These are phyloP conservation scores for Hygrocybe coccinea DNA, from an alignment of 768 basidiomycete genomes.

Conservation along the genomic window DNA sequence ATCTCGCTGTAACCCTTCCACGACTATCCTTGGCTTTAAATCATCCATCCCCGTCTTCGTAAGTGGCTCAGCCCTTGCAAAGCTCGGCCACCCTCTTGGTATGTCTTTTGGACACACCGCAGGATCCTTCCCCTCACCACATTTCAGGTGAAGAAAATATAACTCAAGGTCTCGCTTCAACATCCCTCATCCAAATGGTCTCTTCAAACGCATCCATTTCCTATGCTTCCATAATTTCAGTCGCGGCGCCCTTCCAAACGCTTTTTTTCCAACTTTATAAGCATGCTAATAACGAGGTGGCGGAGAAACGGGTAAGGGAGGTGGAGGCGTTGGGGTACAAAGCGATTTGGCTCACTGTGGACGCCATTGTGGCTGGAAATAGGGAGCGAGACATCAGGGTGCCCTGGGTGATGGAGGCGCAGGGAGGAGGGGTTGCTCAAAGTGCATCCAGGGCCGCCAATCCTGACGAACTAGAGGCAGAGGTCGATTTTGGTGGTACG, in stretches of 20 bases:
- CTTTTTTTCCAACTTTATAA: slow-evolving; percentile 88
- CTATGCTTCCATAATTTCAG: slow-evolving; percentile 54
- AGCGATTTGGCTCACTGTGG: slow-evolving; percentile 88
- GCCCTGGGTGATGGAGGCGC: slow-evolving; percentile 55
- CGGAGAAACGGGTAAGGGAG: slow-evolving; percentile 65
- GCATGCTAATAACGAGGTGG: slow-evolving; percentile 59
- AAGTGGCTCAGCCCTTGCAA: slow-evolving; percentile 78
- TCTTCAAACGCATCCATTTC: slow-evolving; percentile 75
- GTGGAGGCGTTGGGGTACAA: slow-evolving; percentile 74
- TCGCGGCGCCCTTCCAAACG: slow-evolving; percentile 50
- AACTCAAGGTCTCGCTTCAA: slow-evolving; percentile 58
- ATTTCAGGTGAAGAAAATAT: slow-evolving; percentile 73
- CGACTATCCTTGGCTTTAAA: slow-evolving; percentile 65
- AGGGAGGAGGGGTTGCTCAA: slow-evolving; percentile 42
- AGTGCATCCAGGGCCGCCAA: slow-evolving; percentile 20
- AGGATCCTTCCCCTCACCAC: neutral
- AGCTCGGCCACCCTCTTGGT: slow-evolving; percentile 81
- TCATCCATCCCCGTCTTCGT: slow-evolving; percentile 79
- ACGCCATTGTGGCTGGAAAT: slow-evolving; percentile 79
- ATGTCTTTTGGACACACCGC: slow-evolving; percentile 5
- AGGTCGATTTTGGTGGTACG: slow-evolving; percentile 50
- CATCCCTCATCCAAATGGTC: slow-evolving; percentile 80
- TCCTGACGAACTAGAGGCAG: slow-evolving; percentile 28
- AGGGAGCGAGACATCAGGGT: slow-evolving; percentile 59
- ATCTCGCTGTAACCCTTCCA: slow-evolving; percentile 61